Conservation (phyloP, 345 rosid genomes). For the Dimocarpus longan region DNA sequence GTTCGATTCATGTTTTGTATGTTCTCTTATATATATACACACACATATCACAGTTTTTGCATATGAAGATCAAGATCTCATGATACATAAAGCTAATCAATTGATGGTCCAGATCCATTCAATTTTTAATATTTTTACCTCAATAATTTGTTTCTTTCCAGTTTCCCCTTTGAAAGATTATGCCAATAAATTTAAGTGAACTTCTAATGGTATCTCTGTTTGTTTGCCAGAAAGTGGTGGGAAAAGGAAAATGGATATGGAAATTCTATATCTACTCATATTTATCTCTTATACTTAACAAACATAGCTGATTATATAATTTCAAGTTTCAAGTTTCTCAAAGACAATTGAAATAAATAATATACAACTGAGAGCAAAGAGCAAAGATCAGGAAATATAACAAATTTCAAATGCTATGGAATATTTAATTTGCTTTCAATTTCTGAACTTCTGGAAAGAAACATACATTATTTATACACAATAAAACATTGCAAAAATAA, state of each 20-base stretch:
- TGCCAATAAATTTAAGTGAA: background rate
- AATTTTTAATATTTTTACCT: background rate
- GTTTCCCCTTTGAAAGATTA: background rate
- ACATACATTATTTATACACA: background rate
- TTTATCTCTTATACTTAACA: background rate
- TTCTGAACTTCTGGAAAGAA: background rate
- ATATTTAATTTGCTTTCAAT: background rate
- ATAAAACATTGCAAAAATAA: background rate
- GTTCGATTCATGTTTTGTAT: no score
- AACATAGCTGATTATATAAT: background rate
- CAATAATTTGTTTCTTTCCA: background rate
- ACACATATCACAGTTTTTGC: background rate
- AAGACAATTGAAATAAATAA: no score
- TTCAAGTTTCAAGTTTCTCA: no score
- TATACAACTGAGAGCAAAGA: no score
- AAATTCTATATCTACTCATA: background rate
- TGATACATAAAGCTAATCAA: no score
- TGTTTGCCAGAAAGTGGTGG: constrained; percentile 1
- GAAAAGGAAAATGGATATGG: background rate
- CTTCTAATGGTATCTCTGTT: background rate
- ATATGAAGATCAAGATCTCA: background rate
- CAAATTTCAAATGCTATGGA: no score
- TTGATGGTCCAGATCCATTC: background rate
- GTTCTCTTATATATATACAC: no score
- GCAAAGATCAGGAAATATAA: no score